Conservation (phyloP, 768 basidiomycete species). For the Tubosaeta sp. region DNA sequence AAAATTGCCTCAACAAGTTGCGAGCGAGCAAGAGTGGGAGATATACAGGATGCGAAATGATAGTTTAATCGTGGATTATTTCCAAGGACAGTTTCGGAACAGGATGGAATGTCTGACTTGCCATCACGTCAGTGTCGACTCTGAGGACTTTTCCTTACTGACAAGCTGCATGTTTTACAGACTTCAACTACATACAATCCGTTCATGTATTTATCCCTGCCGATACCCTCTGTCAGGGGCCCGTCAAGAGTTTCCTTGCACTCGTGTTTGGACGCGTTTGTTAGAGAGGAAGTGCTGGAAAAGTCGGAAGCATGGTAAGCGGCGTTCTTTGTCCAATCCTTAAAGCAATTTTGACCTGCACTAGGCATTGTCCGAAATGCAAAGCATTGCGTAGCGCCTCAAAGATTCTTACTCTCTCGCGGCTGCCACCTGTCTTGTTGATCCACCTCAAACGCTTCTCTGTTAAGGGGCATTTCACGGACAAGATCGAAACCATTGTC, state of each 20-base stretch:
- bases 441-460: constrained; percentile 94
- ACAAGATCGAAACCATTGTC: constrained; percentile 93
- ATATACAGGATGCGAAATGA: constrained; percentile 88
- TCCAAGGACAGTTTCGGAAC: constrained; percentile 96
- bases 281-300: constrained; percentile 85
- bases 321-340: background rate
- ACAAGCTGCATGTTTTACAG: constrained; percentile 36
- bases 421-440: constrained; percentile 87
- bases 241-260: constrained; percentile 62
- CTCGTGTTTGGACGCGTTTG: constrained; percentile 85
- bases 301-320: constrained; percentile 90
- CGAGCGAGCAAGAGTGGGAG: constrained; percentile 90
- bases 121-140: constrained; percentile 54
- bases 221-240: constrained; percentile 67
- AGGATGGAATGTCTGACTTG: constrained; percentile 87
- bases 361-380: constrained; percentile 93
- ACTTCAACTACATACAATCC: constrained; percentile 97
- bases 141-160: constrained; percentile 7
- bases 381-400: constrained; percentile 82
- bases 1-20: constrained; percentile 78
- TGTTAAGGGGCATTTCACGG: constrained; percentile 85
- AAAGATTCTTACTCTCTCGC: constrained; percentile 85
- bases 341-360: background rate
- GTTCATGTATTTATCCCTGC: constrained; percentile 92
- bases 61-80: constrained; percentile 91